Percentiles rank a stretch among this genome's conserved stretches.
phyloP scores from a whole-genome alignment of 257 asterid genomes.

The Craterostigma plantagineum region DNA sequence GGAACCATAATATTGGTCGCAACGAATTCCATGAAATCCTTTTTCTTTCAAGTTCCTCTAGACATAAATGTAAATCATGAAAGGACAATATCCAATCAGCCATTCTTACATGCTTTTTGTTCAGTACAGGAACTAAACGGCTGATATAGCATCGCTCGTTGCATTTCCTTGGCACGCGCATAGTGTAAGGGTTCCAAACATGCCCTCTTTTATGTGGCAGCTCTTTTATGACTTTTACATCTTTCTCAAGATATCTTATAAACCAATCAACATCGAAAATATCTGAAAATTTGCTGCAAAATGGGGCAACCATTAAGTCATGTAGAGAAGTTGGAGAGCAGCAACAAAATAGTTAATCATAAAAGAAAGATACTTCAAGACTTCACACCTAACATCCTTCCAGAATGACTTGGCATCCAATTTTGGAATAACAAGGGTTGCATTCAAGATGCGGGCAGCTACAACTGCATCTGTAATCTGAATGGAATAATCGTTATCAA shows the following conservation, averaged over 20 bases:
- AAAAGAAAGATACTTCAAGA: slow-evolving; percentile 8
- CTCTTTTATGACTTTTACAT: slow-evolving; percentile 61
- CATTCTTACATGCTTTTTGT: slow-evolving; percentile 52
- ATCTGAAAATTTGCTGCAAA: slow-evolving; percentile 76
- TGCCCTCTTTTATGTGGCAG: slow-evolving; percentile 64
- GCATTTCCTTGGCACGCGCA: slow-evolving; percentile 93
- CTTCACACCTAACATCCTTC: slow-evolving; percentile 90
- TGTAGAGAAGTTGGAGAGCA: slow-evolving; percentile 16
- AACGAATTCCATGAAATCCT: background rate
- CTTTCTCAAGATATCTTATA: slow-evolving; percentile 47
- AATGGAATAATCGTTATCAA: slow-evolving; percentile 5
- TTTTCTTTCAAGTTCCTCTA: too few relatives aligned
- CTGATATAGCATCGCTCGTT: slow-evolving; percentile 44
- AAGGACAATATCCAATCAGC: background rate
- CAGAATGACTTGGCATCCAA: slow-evolving; percentile 85
- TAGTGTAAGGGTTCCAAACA: slow-evolving; percentile 50
- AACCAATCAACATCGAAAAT: slow-evolving; percentile 81
- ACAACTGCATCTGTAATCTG: slow-evolving; percentile 97
- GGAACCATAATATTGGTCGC: slow-evolving; percentile 2
- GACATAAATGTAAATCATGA: background rate
- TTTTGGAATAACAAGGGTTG: slow-evolving; percentile 77
- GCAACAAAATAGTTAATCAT: slow-evolving; percentile 8
- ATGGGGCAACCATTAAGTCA: background rate
- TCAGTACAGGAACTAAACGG: slow-evolving; percentile 57
- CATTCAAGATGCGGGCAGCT: slow-evolving; percentile 95